Base-by-base conservation (phyloP, 148 eudicot species). In the Rhododendron kiyosumense region DNA sequence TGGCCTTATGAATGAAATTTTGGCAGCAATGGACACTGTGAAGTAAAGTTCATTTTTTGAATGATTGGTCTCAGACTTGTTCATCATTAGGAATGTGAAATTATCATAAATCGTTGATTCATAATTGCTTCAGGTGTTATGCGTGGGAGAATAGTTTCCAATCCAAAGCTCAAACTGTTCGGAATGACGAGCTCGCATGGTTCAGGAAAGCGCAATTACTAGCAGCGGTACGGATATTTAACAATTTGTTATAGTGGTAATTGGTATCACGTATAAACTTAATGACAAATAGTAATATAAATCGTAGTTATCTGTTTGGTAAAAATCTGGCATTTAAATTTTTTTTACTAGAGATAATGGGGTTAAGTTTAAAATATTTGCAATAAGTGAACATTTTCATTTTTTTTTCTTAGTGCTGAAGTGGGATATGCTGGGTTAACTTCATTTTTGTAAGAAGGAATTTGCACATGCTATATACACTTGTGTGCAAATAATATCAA, bases 81-180 rank as follows among this genome's bases (percentile, higher is more conserved):
- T 14, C 73, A 24, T n/a, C 74, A 45, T 57, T 84, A 86, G 54
- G 46, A 69, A 26, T 46, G 85, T 74, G 81, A 15, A 84, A 43
- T 79, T 63, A 59, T 38, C 75, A 71, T 84, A 59, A 45, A n/a
- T 17, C 75, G 1, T 81, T 75, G 26, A 26, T 83, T 57, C 36
- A 89, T 78, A 81, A 51, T 28, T 86, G 88, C 18, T 84, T 80
- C 94, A 96, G 99, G 90, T 96, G 98, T 89, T 96, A 94, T 90
- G 99, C 99, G 78, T 96, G 99, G 99, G 99, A 96, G 91, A 88
- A 86, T 83, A 96, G 99, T 91, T 94, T 96, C 92, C 95, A 91
- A 86, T 79, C 90, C 54, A 96, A 95, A 93, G 98, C 94, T 91
- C 98, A 93, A 87, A 86, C 76, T 86, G 90, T 93, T 84, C 91